Percentiles rank a stretch among this genome's conserved stretches.
Evolutionary conservation across 2,329 filamentous ascomycete genomes (phyloP).

Genomic region (Aplosporella prunicola): DNA sequence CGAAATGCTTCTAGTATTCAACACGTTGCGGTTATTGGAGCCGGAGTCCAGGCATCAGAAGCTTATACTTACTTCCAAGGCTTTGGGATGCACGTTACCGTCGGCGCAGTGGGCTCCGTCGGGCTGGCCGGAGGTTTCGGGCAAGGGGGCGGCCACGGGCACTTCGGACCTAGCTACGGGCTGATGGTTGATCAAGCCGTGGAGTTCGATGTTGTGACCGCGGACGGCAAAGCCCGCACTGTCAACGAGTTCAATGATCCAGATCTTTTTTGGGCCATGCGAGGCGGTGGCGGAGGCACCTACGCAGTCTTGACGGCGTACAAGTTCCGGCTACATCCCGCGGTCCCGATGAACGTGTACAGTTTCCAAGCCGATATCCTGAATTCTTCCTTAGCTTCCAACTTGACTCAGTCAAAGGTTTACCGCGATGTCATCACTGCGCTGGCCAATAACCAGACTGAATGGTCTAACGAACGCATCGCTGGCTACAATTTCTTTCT

Average conservation of each 20-base stretch:
- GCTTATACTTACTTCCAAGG: constrained; percentile 1
- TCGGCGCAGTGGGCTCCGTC: constrained; percentile 19
- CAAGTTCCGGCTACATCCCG: constrained; percentile 27
- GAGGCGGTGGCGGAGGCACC: constrained; percentile 19
- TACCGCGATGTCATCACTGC: constrained; percentile 23
- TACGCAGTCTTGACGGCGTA: constrained; percentile 26
- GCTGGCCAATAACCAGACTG: constrained; percentile 22
- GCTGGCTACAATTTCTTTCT: constrained; percentile 28
- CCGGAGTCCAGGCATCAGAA: background rate
- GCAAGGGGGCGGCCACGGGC: constrained; percentile 36
- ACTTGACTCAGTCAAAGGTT: constrained; percentile 24
- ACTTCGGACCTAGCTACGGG: constrained; percentile 28
- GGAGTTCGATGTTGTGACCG: constrained; percentile 29
- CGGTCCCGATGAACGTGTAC: constrained; percentile 26
- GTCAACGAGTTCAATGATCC: constrained; percentile 25
- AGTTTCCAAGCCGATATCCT: constrained; percentile 24
- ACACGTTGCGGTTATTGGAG: constrained; percentile 2
- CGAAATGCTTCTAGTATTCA: constrained; percentile 11
- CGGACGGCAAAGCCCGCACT: constrained; percentile 25
- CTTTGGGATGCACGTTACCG: constrained; percentile 5
- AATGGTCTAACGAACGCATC: constrained; percentile 21
- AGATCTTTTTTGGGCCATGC: constrained; percentile 26
- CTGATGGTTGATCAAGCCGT: constrained; percentile 29
- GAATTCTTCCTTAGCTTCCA: constrained; percentile 7
- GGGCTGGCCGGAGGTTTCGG: constrained; percentile 35